phyloP scores from a whole-genome alignment of 192 early-diverging fungal species.

The Backusella psychrophila region DNA sequence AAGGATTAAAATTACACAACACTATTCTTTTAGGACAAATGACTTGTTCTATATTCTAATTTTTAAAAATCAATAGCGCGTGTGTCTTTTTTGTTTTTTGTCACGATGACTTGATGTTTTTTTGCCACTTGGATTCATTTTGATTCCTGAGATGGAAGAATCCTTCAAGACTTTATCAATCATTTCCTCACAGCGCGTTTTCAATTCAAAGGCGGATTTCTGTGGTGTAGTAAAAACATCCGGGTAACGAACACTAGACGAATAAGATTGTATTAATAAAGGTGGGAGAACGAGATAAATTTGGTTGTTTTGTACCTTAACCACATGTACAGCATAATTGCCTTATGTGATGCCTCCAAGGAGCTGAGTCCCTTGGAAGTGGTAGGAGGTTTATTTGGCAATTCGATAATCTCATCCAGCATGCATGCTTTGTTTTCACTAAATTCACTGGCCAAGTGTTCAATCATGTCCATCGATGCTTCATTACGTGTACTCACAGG shows the following conservation, averaged over 20 bases:
- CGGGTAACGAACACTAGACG: constrained; percentile 57
- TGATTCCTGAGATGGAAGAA: not conserved
- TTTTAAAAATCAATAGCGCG: not conserved
- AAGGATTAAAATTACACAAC: not conserved
- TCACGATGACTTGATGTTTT: not conserved
- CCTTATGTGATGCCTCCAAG: constrained; percentile 75
- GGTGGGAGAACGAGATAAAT: not conserved
- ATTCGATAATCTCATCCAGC: constrained; percentile 47
- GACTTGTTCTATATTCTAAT: not conserved
- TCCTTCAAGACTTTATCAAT: constrained; percentile 33
- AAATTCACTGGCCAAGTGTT: constrained; percentile 21
- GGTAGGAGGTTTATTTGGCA: constrained; percentile 41
- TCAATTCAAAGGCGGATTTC: constrained; percentile 48
- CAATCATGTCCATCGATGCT: constrained; percentile 7
- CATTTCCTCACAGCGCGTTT: constrained; percentile 35
- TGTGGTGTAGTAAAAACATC: constrained; percentile 47
- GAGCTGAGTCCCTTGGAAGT: constrained; percentile 26
- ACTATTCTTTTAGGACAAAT: not conserved
- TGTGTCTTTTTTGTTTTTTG: not conserved
- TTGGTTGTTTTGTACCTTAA: constrained; percentile 48
- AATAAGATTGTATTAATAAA: not conserved
- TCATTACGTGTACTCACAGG: constrained; percentile 53
- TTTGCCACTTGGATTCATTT: not conserved
- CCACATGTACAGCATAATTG: constrained; percentile 89
- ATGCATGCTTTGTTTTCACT: constrained; percentile 37